Evolutionary conservation across 2,329 filamentous ascomycete genomes (phyloP).

Genomic region (Sphaerulina vaccinii): DNA sequence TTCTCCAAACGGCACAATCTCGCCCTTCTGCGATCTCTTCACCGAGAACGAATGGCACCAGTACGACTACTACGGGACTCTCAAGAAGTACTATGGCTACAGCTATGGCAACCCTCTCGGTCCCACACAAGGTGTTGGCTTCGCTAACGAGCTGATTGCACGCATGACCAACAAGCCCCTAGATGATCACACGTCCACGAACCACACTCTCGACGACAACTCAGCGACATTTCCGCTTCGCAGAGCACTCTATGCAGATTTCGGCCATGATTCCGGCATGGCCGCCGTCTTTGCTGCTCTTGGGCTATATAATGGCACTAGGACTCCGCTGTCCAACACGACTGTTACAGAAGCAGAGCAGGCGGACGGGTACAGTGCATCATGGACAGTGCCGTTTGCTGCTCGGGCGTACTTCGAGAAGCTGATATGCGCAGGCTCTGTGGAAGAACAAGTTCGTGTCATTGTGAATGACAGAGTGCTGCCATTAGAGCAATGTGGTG

Average conservation of each 20-base stretch:
- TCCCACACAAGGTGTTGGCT: constrained; percentile 82
- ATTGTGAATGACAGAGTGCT: constrained; percentile 83
- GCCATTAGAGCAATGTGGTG: constrained; percentile 66
- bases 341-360: constrained; percentile 51
- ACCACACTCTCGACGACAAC: constrained; percentile 70
- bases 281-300: constrained; percentile 71
- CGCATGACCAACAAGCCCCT: constrained; percentile 70
- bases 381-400: constrained; percentile 80
- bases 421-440: constrained; percentile 63
- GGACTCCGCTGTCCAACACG: constrained; percentile 46
- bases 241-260: constrained; percentile 74
- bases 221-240: constrained; percentile 70
- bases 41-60: constrained; percentile 72
- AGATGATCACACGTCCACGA: constrained; percentile 70
- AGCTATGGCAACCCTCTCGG: constrained; percentile 74
- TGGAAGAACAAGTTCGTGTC: constrained; percentile 72
- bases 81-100: constrained; percentile 84
- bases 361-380: constrained; percentile 68
- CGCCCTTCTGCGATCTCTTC: constrained; percentile 76
- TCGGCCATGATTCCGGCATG: constrained; percentile 90
- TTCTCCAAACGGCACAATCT: constrained; percentile 54
- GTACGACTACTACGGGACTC: constrained; percentile 77
- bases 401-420: constrained; percentile 84
- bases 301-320: constrained; percentile 70
- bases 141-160: constrained; percentile 81